Base-by-base conservation (phyloP, 2,329 filamentous ascomycete species). In the Colletotrichum phormii region DNA sequence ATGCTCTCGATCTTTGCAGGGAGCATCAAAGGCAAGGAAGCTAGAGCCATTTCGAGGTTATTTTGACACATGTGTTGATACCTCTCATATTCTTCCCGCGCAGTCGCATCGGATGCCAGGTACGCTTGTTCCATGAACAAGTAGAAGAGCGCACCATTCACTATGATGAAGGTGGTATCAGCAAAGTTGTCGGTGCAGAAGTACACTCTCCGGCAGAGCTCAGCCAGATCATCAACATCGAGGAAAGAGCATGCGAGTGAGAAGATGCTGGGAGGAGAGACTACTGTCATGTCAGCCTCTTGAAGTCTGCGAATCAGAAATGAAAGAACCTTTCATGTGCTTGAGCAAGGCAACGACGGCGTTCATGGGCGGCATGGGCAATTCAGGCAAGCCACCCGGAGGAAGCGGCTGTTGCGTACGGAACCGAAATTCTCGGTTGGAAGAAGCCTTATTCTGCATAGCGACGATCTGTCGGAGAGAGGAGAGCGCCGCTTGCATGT, bases 1-100 rank as follows among this genome's bases (percentile, higher is more conserved):
- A 92, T 85, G 55, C 87, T 91, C 74, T 88, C 81, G 49, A 85
- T 79, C 35, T 83, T 88, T 29, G 89, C 84, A 1, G 89, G 87
- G 76, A 91, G 81, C 75, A 92, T 84, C 29, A 92, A 81, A 13
- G 87, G 87, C 67, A 91, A 81, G 75, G 87, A 86, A 33, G 84
- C 83, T 1, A 89, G 78, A 4, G 83, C 83, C 12, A 86, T 88
- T 76, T 89, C 87, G 24, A 89, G 77, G 69, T 89, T 89, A 65
- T 83, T 81, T 54, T 84, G 83, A 71, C 86, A 87, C 71, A 84
- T 78, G 49, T 81, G 77, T 59, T 82, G 80, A 64, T 84, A 83
- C 4, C 78, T 76, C 49, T 81, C 79, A 60, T 85, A 84, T 67
- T 84, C 80, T 24, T 82, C 74, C 60, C 78, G 76, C 7, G 69